Conservation (phyloP, 1,139 yeast genomes). For the Candida sp. region DNA sequence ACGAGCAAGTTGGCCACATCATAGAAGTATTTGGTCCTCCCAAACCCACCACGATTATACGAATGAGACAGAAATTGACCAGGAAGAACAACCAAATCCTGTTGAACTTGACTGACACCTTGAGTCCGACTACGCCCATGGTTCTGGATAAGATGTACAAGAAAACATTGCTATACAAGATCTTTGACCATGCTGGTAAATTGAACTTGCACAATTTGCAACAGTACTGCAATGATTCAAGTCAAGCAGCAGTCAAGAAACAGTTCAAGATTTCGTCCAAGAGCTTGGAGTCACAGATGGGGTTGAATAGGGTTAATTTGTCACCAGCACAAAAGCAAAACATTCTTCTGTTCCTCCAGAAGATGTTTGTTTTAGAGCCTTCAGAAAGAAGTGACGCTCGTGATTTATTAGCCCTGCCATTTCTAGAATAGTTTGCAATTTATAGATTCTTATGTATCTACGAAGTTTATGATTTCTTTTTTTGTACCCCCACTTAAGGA, state of each 20-base stretch:
- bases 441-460: background rate
- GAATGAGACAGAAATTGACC: constrained; percentile 25
- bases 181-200: constrained; percentile 48
- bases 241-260: constrained; percentile 25
- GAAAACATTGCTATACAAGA: constrained; percentile 36
- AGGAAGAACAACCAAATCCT: constrained; percentile 15
- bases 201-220: constrained; percentile 30
- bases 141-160: constrained; percentile 29
- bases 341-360: constrained; percentile 36
- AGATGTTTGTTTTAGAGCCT: constrained; percentile 62
- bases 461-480: constrained; percentile 1
- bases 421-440: constrained; percentile 13
- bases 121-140: constrained; percentile 1
- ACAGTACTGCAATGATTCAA: constrained; percentile 24
- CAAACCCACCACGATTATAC: constrained; percentile 27
- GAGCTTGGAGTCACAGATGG: constrained; percentile 46
- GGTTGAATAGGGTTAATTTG: constrained; percentile 24
- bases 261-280: constrained; percentile 32
- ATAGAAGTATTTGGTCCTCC: constrained; percentile 72
- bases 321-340: constrained; percentile 7
- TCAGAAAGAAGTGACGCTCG: constrained; percentile 43
- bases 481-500: too few species aligned
- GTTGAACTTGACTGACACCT: background rate
- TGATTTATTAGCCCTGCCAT: constrained; percentile 45
- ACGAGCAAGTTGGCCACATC: constrained; percentile 63